Base-by-base conservation (phyloP, 352 stramenopile species). In the Aphanomyces stellatus region DNA sequence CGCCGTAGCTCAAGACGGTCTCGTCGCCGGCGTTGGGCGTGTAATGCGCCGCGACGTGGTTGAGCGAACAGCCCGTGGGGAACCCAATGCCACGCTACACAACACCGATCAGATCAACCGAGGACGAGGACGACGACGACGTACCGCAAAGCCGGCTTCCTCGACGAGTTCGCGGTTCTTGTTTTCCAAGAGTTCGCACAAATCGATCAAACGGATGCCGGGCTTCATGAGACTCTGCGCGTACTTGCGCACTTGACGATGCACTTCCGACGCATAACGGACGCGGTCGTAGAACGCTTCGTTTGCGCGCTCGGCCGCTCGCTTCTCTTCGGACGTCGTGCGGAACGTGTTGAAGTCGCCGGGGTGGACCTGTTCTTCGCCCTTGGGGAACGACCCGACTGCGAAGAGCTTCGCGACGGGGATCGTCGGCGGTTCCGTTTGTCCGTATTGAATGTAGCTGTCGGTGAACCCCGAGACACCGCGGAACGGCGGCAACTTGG, bases 1-100 rank as follows among this genome's bases (percentile, higher is more conserved):
- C 96, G 43, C 95, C 94, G 63, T 98, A 97, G 37, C 80, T 72
- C 15, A 96, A 70, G 19, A 98, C 92, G 5, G 92, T 98, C 40
- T 98, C 75, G 74, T 99, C 97, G 1, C 96, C 96, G 15, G 73
- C 72, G 72, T 99, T 99, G 22, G 97, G 97, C 41, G 96, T 98
- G 76, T 98, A 99, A 75, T 99, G 97, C 7, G 97, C 97, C 11
- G 96, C 96, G 6, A 99, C 91, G 77, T 99, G 87, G 76, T 99
- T 99, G 15, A 99, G 69, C 41, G 83, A 97, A 73, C 93, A 98
- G 35, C 97, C 97, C 6, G 96, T 99, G 1, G 96, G 96, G 76
- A 98, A 99, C 0, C 75, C 95, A 72, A 98, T 98, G 63, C 94
- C 96, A 25, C 70, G 71, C 69, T 82, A 59, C n/a, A 48, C 22